Evolutionary conservation across 108 stramenopile species (phyloP).

Genomic region (Fistulifera solaris): DNA sequence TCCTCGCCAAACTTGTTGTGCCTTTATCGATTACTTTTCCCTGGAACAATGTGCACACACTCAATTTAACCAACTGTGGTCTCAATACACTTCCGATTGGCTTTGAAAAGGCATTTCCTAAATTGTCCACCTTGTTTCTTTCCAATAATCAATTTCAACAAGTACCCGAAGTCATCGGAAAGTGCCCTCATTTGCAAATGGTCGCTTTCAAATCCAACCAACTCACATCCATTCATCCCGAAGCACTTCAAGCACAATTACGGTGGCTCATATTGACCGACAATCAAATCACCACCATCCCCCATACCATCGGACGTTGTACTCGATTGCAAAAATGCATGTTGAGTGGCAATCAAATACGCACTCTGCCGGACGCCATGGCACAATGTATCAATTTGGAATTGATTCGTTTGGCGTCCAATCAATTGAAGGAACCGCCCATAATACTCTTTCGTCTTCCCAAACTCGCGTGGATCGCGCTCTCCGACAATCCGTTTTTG

Average conservation of each 20-base stretch:
- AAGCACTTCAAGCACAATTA: conserved; percentile 43
- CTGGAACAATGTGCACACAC: conserved; percentile 22
- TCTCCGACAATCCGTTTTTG: conserved; percentile 52
- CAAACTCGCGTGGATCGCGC: conserved; percentile 37
- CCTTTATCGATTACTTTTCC: not conserved
- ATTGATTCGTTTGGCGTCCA: conserved; percentile 51
- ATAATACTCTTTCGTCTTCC: conserved; percentile 26
- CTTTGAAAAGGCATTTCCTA: conserved; percentile 31
- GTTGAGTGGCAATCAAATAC: conserved; percentile 43
- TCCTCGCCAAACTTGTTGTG: not conserved
- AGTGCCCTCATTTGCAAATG: conserved; percentile 51
- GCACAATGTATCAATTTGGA: conserved; percentile 31
- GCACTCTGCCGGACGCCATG: conserved; percentile 23
- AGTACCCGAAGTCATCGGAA: conserved; percentile 40
- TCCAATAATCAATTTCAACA: conserved; percentile 46
- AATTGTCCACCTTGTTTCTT: conserved; percentile 52
- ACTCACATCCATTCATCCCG: conserved; percentile 34
- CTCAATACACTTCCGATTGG: conserved; percentile 22
- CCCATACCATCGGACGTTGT: conserved; percentile 47
- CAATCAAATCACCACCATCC: conserved; percentile 32
- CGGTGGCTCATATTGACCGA: conserved; percentile 64
- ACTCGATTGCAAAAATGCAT: conserved; percentile 48
- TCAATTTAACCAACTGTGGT: conserved; percentile 36
- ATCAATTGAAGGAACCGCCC: conserved; percentile 33
- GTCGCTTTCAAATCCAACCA: conserved; percentile 51